Base-by-base conservation (phyloP, 2,329 filamentous ascomycete species). In the Drechslerella coelobrocha region DNA sequence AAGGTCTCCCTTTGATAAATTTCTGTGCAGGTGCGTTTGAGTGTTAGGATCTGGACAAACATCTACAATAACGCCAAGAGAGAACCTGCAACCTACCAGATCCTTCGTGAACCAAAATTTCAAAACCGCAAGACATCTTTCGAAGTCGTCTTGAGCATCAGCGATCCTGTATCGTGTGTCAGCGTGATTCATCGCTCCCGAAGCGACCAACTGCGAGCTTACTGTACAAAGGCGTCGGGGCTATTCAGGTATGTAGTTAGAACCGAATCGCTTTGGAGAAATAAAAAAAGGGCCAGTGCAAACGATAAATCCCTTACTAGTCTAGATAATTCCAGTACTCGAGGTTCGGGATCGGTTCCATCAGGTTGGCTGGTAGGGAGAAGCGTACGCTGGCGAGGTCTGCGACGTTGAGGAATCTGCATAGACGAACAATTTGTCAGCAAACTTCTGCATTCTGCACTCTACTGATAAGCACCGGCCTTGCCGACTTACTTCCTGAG, bases 261-360 rank as follows among this genome's bases (percentile, higher is more conserved):
- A 54, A 21, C 21, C 17, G 48, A 14, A 2, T 23, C 26, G 21
- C 12, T 53, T 8, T 39, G 29, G 12, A 12, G 29, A 12, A 31
- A 48, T 19, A 10, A 51, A 92, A 39, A 5, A 5, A 39, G 12
- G 41, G 8, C 3, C 91, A 79, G 96, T 95, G 21, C 93, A 93
- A n/a, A 8, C 23, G 14, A 10, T 34, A 19, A 7, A 56, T n/a
- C 10, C 17, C 68, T 29, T 66, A 72, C 75, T 92, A 86, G 80
- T 99, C 94, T 78, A 99, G 84, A 78, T 99, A 99, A 77, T 95
- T 95, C 94, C 94, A 99, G 81, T 97, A 99, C 82, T 99, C 94
- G 86, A 99, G 83, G 79, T 99, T 99, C 56, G 94, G 94, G 2
- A 91, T 95, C 34, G 94, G 94, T 79, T 99, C 94, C 77, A 99